phyloP scores from a whole-genome alignment of 352 stramenopile species.

The Phytophthora lateralis region DNA sequence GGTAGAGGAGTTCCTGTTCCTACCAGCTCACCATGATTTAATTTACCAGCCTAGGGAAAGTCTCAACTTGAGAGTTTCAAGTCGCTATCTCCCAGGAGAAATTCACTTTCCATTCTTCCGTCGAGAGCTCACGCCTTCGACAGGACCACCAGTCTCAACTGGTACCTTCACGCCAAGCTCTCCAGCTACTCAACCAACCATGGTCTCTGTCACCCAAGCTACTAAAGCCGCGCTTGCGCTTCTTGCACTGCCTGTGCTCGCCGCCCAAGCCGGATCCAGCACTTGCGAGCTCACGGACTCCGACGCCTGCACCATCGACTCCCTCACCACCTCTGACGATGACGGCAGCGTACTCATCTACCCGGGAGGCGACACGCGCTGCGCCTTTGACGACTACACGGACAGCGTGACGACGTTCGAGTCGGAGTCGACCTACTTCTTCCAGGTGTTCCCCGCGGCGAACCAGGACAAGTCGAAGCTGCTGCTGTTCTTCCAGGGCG shows the following conservation, averaged over 20 bases:
- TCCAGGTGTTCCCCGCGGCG: conserved; percentile 53
- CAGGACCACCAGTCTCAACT: not conserved
- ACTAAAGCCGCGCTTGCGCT: conserved; percentile 8
- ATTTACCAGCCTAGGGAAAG: not conserved
- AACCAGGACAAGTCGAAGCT: conserved; percentile 57
- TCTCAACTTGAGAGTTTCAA: not conserved
- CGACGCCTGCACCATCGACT: conserved; percentile 29
- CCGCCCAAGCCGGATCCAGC: conserved; percentile 1
- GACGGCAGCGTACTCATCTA: conserved; percentile 44
- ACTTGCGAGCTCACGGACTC: conserved; percentile 24
- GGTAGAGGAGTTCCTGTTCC: not conserved
- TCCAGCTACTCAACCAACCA: conserved; percentile 11
- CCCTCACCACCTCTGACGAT: conserved; percentile 21
- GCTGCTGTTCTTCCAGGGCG: conserved; percentile 61
- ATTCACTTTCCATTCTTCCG: not conserved
- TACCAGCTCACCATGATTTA: not conserved
- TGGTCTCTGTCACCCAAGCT: conserved; percentile 4
- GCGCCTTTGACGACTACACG: conserved; percentile 46
- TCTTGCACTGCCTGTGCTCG: not conserved
- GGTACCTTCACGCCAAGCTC: not conserved
- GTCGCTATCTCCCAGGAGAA: not conserved
- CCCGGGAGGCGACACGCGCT: conserved; percentile 45
- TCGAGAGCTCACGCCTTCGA: not conserved
- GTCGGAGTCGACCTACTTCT: conserved; percentile 54
- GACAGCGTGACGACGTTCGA: conserved; percentile 32